Conservation (phyloP, 805 yeast genomes). For the Clavispora asparagi region DNA sequence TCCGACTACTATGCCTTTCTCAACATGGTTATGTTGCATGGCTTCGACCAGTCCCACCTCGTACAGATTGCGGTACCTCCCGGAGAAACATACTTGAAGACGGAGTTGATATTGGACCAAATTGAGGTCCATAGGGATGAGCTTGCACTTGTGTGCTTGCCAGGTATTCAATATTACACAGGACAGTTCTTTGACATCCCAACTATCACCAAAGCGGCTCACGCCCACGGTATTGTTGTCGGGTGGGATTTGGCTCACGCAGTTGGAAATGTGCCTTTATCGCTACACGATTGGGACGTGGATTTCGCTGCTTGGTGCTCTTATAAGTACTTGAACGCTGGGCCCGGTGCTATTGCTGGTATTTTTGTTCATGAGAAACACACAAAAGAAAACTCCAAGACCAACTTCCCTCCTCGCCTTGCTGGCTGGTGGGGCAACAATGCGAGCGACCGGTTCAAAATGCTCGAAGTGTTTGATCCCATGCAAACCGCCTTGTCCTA, state of each 20-base stretch:
- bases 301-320: constrained; percentile 96
- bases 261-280: constrained; percentile 75
- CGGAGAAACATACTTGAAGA: constrained; percentile 52
- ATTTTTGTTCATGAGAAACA: constrained; percentile 64
- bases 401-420: constrained; percentile 52
- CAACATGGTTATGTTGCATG: constrained; percentile 63
- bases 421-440: constrained; percentile 99
- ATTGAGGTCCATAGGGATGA: constrained; percentile 55
- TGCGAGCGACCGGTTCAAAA: constrained; percentile 61
- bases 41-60: constrained; percentile 46
- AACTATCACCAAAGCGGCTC: constrained; percentile 61
- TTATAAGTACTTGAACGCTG: constrained; percentile 84
- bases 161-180: constrained; percentile 89
- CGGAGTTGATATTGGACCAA: constrained; percentile 54
- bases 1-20: constrained; percentile 84
- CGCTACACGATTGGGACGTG: constrained; percentile 81
- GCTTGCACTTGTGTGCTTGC: constrained; percentile 69
- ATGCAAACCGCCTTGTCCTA: constrained; percentile 83
- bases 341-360: constrained; percentile 93
- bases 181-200: constrained; percentile 82
- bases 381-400: constrained; percentile 24
- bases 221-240: constrained; percentile 46
- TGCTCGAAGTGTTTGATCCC: constrained; percentile 76
- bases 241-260: constrained; percentile 99
- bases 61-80: constrained; percentile 59